Conservation (phyloP, 495 filamentous ascomycete genomes). For the Lophium mytilinum region DNA sequence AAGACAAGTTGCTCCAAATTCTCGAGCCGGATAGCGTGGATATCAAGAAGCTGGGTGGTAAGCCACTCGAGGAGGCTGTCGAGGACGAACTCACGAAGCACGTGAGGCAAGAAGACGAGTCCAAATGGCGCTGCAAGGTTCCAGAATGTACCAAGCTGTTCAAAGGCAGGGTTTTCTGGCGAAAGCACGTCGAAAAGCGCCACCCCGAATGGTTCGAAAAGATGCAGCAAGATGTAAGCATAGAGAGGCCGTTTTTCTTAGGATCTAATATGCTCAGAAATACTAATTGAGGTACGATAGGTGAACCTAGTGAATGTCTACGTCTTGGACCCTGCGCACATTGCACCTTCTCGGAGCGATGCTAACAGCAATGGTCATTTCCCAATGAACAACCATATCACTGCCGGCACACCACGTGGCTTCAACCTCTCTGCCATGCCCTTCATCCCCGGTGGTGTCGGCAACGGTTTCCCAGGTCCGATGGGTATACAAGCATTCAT, state of each 20-base stretch:
- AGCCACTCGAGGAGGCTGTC: constrained; percentile 72
- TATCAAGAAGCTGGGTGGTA: constrained; percentile 80
- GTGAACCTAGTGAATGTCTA: constrained; percentile 85
- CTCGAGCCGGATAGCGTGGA: constrained; percentile 84
- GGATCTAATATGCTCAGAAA: constrained; percentile 3
- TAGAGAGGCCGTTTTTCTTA: neutral
- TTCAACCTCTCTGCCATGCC: constrained; percentile 78
- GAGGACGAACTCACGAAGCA: constrained; percentile 79
- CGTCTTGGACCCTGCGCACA: constrained; percentile 85
- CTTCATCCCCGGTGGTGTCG: constrained; percentile 6
- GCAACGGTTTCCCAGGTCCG: constrained; percentile 34
- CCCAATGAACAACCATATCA: constrained; percentile 63
- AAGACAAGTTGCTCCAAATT: constrained; percentile 89
- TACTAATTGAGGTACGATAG: constrained; percentile 36
- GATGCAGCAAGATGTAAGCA: constrained; percentile 72
- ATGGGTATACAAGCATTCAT: constrained; percentile 44
- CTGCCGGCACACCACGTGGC: constrained; percentile 81
- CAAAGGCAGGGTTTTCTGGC: constrained; percentile 94
- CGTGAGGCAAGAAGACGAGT: constrained; percentile 94
- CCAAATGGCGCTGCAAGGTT: constrained; percentile 93
- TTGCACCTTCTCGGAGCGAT: constrained; percentile 84
- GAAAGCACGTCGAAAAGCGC: constrained; percentile 95
- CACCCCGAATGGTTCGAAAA: constrained; percentile 80
- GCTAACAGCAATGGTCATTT: constrained; percentile 98
- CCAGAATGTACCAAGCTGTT: constrained; percentile 94